phyloP scores from a whole-genome alignment of 495 filamentous ascomycete species.

The Podospora anserina region DNA sequence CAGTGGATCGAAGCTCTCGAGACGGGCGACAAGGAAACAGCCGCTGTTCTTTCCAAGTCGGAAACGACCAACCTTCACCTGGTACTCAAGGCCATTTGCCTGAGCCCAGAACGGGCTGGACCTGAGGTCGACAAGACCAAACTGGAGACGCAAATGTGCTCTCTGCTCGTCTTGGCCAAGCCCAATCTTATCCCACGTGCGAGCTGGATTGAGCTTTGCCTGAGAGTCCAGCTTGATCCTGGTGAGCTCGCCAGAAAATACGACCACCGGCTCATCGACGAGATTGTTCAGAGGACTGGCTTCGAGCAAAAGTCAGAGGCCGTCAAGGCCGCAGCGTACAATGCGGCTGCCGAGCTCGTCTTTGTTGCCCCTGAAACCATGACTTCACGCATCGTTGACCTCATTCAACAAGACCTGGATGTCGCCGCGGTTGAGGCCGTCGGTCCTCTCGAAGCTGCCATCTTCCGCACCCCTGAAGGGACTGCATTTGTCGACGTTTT shows the following conservation, averaged over 20 bases:
- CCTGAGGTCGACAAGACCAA: conserved; percentile 38
- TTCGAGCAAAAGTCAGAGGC: conserved; percentile 44
- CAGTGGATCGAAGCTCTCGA: conserved; percentile 68
- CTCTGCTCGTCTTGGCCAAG: conserved; percentile 73
- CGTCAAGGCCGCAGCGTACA: conserved; percentile 68
- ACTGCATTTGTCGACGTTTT: conserved; percentile 87
- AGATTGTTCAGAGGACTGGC: conserved; percentile 47
- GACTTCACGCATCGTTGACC: conserved; percentile 67
- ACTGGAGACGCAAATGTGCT: conserved; percentile 63
- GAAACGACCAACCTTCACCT: conserved; percentile 57
- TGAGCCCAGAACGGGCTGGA: conserved; percentile 42
- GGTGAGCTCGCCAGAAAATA: conserved; percentile 64
- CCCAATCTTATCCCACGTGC: conserved; percentile 70
- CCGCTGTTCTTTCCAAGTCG: conserved; percentile 64
- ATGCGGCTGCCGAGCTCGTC: conserved; percentile 80
- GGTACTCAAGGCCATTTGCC: conserved; percentile 69
- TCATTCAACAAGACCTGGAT: conserved; percentile 69
- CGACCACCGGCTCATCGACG: conserved; percentile 43
- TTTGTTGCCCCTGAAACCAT: conserved; percentile 88
- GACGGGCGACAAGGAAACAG: conserved; percentile 69
- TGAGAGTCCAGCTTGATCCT: conserved; percentile 76
- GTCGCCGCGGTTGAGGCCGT: conserved; percentile 61
- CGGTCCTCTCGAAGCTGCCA: conserved; percentile 83
- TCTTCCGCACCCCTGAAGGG: conserved; percentile 83
- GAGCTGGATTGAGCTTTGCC: conserved; percentile 84